Conservation (phyloP, 2,329 filamentous ascomycete species). For the Aspergillus latus region DNA sequence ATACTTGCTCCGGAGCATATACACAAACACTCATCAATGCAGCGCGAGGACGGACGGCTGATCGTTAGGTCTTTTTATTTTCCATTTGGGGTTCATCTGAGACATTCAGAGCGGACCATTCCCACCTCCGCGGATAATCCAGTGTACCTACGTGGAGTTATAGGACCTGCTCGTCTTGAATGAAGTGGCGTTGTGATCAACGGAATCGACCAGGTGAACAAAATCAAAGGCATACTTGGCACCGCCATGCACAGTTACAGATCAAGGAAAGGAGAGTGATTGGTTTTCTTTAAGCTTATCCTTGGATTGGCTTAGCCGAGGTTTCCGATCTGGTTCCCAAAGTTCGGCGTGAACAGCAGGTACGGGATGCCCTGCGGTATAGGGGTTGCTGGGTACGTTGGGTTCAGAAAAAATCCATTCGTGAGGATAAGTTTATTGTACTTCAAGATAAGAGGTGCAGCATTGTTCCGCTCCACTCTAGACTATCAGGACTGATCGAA, state of each 20-base stretch:
- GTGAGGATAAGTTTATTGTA: constrained; percentile 32
- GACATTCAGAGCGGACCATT: constrained; percentile 27
- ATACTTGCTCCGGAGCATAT: too few species aligned
- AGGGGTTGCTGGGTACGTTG: constrained; percentile 19
- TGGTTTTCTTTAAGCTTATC: constrained; percentile 15
- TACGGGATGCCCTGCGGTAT: background rate
- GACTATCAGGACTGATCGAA: constrained; percentile 12
- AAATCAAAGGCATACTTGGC: constrained; percentile 31
- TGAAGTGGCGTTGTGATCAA: constrained; percentile 7
- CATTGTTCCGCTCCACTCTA: background rate
- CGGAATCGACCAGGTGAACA: constrained; percentile 21
- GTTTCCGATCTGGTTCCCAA: constrained; percentile 24
- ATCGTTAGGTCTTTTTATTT: constrained; percentile 23
- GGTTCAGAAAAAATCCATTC: constrained; percentile 30
- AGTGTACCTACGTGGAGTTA: constrained; percentile 24
- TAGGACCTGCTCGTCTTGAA: background rate
- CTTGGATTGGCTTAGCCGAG: constrained; percentile 15
- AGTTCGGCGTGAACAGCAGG: constrained; percentile 25
- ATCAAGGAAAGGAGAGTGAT: constrained; percentile 4
- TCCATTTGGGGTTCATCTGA: constrained; percentile 11
- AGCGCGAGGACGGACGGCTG: constrained; percentile 21
- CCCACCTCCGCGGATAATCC: constrained; percentile 26
- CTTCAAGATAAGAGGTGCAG: constrained; percentile 12
- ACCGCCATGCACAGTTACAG: constrained; percentile 27
- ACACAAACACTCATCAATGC: too few species aligned